Evolutionary conservation across 176 grass and related monocot genomes (phyloP).

Genomic region (Oryza brachyantha): DNA sequence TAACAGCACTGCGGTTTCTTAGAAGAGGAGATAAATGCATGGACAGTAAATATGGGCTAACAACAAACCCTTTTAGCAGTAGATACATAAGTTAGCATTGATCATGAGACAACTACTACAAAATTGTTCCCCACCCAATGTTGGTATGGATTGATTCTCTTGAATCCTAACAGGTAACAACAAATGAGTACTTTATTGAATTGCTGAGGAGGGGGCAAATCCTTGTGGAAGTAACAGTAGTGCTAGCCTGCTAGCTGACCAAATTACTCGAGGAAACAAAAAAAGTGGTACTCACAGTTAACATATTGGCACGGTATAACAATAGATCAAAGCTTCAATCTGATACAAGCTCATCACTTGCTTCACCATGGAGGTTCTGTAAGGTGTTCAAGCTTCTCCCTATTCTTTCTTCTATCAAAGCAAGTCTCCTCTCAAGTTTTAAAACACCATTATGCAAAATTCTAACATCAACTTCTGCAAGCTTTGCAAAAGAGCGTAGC

Average conservation of each 20-base stretch:
- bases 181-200: too few species aligned
- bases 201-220: too few species aligned
- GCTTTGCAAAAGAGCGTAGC: slow-evolving; percentile 67
- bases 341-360: neutral
- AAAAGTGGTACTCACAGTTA: neutral
- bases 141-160: too few species aligned
- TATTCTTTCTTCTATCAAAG: slow-evolving; percentile 59
- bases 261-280: slow-evolving; percentile 2
- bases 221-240: neutral
- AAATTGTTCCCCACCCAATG: too few species aligned
- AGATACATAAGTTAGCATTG: too few species aligned
- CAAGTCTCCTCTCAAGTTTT: slow-evolving; percentile 76
- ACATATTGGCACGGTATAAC: slow-evolving; percentile 7
- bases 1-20: too few species aligned
- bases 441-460: slow-evolving; percentile 68
- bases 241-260: neutral
- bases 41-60: too few species aligned
- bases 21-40: too few species aligned
- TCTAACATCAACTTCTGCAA: slow-evolving; percentile 63
- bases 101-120: too few species aligned
- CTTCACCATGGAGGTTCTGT: slow-evolving; percentile 8
- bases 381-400: slow-evolving; percentile 44
- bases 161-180: too few species aligned
- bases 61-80: too few species aligned
- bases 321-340: slow-evolving; percentile 14